A percentile compares a stretch with the other conserved stretches of the same genome.
These are phyloP conservation scores for Neonectria ditissima DNA, from an alignment of 2,329 filamentous ascomycete species.

Conservation along the genomic window DNA sequence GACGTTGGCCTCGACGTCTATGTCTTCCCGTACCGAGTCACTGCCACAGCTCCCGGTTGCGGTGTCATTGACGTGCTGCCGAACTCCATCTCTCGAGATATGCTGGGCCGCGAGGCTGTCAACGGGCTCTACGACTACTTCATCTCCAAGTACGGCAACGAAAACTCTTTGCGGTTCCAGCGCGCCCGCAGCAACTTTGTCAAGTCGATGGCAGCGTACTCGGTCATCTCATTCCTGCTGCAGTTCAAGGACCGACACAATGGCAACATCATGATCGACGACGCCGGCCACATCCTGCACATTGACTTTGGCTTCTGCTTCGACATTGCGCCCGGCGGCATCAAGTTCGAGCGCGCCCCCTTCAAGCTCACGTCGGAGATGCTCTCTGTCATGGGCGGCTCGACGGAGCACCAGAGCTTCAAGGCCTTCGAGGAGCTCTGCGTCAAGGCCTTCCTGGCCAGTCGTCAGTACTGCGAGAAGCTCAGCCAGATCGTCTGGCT, in stretches of 20 bases:
- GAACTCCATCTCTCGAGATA: slow-evolving; percentile 97
- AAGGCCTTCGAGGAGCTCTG: slow-evolving; percentile 97
- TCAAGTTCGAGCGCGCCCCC: slow-evolving; percentile 96
- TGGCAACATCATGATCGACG: slow-evolving; percentile 99
- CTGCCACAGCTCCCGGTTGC: slow-evolving; percentile 95
- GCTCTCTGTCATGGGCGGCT: slow-evolving; percentile 98
- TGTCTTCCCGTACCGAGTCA: slow-evolving; percentile 97
- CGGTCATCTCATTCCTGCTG: slow-evolving; percentile 93
- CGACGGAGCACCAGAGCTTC: slow-evolving; percentile 86
- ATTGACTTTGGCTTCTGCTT: slow-evolving; percentile 99
- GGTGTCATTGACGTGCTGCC: slow-evolving; percentile 98
- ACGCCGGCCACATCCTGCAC: slow-evolving; percentile 95
- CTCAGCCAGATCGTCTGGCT: slow-evolving; percentile 88
- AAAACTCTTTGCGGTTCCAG: slow-evolving; percentile 95
- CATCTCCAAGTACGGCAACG: slow-evolving; percentile 94
- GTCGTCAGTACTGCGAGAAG: slow-evolving; percentile 87
- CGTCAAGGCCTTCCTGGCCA: slow-evolving; percentile 93
- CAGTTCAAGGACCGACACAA: slow-evolving; percentile 99
- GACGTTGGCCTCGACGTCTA: slow-evolving; percentile 94
- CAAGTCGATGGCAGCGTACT: slow-evolving; percentile 99
- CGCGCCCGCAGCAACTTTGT: slow-evolving; percentile 97
- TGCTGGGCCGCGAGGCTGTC: slow-evolving; percentile 97
- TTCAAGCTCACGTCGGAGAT: slow-evolving; percentile 99
- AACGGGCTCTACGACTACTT: slow-evolving; percentile 99
- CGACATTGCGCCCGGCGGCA: slow-evolving; percentile 95